Percentiles rank a stretch among this genome's conserved stretches.
phyloP scores from a whole-genome alignment of 129 eudicot species.

The Scalesia atractyloides region DNA sequence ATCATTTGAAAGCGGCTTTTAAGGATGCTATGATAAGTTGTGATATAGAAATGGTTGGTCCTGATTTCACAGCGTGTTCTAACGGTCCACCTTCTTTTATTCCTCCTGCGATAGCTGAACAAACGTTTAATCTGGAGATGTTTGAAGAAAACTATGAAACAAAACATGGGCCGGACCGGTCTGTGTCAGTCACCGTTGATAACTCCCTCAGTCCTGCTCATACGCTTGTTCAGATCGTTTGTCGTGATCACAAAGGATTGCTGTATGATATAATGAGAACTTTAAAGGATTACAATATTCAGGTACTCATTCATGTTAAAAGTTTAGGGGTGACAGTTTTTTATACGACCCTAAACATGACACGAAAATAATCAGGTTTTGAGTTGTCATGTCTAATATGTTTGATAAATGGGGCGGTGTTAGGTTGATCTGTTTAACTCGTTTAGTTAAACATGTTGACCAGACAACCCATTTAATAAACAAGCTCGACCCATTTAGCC shows the following conservation, averaged over 20 bases:
- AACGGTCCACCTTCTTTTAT: conserved; percentile 33
- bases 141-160: neutral
- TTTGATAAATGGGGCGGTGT: too few relatives aligned
- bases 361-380: neutral
- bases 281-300: conserved; percentile 69
- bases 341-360: neutral
- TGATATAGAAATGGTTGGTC: conserved; percentile 66
- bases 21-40: conserved; percentile 63
- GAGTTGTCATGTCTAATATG: neutral
- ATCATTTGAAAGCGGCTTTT: conserved; percentile 45
- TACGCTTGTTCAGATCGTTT: conserved; percentile 72
- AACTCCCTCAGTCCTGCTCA: conserved; percentile 84
- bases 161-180: neutral
- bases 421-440: too few relatives aligned
- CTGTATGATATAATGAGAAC: conserved; percentile 86
- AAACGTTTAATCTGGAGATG: conserved; percentile 9
- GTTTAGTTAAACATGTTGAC: too few relatives aligned
- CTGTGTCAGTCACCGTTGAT: conserved; percentile 57
- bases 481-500: too few relatives aligned
- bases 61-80: conserved; percentile 58
- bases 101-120: conserved; percentile 18
- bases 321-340: too few relatives aligned
- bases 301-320: conserved; percentile 32
- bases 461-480: too few relatives aligned
- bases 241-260: conserved; percentile 78